Percentiles rank a stretch among this genome's conserved stretches.
Evolutionary conservation across 2,329 filamentous ascomycete species (phyloP).

Genomic region (Talaromyces sp.): DNA sequence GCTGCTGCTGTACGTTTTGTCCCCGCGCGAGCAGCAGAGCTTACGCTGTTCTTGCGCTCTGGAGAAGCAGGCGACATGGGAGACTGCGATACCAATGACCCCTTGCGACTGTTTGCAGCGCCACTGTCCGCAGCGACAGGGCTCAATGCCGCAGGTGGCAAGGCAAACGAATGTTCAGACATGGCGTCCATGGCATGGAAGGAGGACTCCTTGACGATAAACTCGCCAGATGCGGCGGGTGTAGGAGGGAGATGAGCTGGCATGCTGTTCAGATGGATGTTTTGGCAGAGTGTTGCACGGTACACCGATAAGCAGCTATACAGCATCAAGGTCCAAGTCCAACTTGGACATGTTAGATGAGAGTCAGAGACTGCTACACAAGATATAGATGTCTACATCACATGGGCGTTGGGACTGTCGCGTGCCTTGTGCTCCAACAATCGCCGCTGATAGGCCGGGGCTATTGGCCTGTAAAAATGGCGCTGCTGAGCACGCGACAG

Average conservation of each 20-base stretch:
- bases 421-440: constrained; percentile 17
- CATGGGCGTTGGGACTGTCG: constrained; percentile 9
- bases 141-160: constrained; percentile 37
- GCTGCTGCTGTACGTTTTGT: constrained; percentile 31
- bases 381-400: neutral
- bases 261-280: neutral
- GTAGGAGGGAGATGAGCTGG: constrained; percentile 15
- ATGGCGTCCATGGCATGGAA: constrained; percentile 25
- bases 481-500: constrained; percentile 16
- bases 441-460: constrained; percentile 13
- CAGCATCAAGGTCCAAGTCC: neutral
- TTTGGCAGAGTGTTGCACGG: no score
- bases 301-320: neutral
- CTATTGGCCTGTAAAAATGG: constrained; percentile 16
- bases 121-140: constrained; percentile 21
- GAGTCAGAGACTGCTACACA: neutral
- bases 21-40: constrained; percentile 32
- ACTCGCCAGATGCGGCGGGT: constrained; percentile 39
- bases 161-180: constrained; percentile 32
- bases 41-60: constrained; percentile 24
- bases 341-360: neutral
- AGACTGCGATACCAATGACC: constrained; percentile 26
- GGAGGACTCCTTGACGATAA: constrained; percentile 36
- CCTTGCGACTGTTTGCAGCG: constrained; percentile 21
- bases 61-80: constrained; percentile 37